These are phyloP conservation scores for Thraustochytrium striatum DNA, from an alignment of 352 stramenopile genomes.

Conservation along the genomic window DNA sequence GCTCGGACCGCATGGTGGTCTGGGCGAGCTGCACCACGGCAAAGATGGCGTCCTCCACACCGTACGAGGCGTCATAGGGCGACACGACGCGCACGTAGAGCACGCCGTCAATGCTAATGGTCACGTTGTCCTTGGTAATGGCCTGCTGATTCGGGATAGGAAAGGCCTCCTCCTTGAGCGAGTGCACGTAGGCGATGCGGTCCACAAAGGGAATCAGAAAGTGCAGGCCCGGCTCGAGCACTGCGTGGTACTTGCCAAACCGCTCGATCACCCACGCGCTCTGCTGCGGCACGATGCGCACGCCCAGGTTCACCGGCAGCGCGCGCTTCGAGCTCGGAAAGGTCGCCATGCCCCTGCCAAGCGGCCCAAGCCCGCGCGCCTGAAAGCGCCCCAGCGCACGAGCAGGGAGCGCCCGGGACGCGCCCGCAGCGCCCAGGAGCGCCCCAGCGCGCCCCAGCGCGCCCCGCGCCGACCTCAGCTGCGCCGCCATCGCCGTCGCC, in stretches of 20 bases:
- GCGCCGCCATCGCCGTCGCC: no score
- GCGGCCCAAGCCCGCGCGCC: no score
- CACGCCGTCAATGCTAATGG: conserved; percentile 82
- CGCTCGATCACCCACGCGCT: conserved; percentile 75
- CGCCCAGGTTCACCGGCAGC: conserved; percentile 44
- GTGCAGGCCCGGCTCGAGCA: conserved; percentile 74
- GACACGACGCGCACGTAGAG: conserved; percentile 84
- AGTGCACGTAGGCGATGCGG: conserved; percentile 81
- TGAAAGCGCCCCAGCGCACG: no score
- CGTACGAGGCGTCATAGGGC: conserved; percentile 78
- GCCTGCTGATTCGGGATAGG: conserved; percentile 79
- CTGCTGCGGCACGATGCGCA: conserved; percentile 54
- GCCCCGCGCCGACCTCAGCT: no score
- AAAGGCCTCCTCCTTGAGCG: conserved; percentile 81
- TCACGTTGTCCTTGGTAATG: conserved; percentile 84
- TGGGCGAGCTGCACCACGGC: conserved; percentile 81
- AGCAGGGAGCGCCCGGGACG: no score
- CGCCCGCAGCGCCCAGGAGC: no score
- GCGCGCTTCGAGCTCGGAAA: conserved; percentile 28
- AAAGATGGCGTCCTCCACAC: conserved; percentile 77
- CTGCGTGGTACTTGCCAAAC: conserved; percentile 80
- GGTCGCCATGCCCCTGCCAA: no score
- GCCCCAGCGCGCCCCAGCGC: no score
- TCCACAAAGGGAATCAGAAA: conserved; percentile 82
- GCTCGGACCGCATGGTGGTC: conserved; percentile 81